Evolutionary conservation across 148 eudicot species (phyloP).

Genomic region (Polygonum maritimum): DNA sequence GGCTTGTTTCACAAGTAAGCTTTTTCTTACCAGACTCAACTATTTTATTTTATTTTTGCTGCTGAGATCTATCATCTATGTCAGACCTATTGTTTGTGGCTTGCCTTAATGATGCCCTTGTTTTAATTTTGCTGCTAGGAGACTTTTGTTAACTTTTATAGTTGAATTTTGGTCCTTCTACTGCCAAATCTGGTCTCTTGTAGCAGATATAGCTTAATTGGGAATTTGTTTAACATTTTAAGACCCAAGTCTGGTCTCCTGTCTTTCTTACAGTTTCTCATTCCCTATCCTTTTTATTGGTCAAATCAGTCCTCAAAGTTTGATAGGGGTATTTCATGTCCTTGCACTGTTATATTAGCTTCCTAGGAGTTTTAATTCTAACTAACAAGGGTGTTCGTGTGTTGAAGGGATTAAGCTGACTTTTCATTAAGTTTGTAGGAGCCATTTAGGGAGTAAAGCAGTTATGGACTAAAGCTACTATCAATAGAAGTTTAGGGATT

Average conservation of each 20-base stretch:
- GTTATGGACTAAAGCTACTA: not conserved
- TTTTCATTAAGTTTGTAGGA: not conserved
- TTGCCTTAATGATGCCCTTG: not conserved
- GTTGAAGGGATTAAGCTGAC: not conserved
- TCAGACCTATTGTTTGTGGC: not conserved
- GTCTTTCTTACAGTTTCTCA: not conserved
- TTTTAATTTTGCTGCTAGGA: too few relatives aligned
- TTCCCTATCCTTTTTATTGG: not conserved
- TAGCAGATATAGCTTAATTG: not conserved
- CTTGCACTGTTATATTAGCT: not conserved
- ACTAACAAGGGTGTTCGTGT: not conserved
- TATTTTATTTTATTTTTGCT: not conserved
- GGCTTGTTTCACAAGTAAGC: slow-evolving; percentile 82
- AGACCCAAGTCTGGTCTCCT: too few relatives aligned
- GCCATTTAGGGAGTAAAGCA: not conserved
- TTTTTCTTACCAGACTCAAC: not conserved
- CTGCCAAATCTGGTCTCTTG: not conserved
- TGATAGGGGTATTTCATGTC: not conserved
- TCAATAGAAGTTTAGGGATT: too few relatives aligned
- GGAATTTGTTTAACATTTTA: not conserved
- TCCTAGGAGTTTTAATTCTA: not conserved
- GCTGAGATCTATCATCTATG: not conserved
- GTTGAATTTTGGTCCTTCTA: not conserved
- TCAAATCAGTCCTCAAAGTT: not conserved
- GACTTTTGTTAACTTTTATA: too few relatives aligned